Conservation (phyloP, 192 early-diverging fungal genomes). For the Allomyces arbusculus region DNA sequence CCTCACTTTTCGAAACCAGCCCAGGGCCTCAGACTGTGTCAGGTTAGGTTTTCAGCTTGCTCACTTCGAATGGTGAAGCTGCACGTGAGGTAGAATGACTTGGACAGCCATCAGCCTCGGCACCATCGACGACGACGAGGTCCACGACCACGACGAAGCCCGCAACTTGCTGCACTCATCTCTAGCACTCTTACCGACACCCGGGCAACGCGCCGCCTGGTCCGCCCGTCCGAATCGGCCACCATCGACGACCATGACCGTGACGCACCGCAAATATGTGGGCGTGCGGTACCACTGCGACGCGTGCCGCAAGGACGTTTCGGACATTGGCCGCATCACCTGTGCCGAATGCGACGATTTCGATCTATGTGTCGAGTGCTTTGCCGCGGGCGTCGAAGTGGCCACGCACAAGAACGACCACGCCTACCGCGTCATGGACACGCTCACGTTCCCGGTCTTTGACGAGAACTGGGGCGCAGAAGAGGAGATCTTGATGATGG, state of each 20-base stretch:
- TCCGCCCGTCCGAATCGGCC: no score
- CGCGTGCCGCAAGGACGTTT: conserved; percentile 71
- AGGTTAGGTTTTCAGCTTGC: no score
- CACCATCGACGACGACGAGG: no score
- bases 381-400: conserved; percentile 60
- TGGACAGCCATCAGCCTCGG: no score
- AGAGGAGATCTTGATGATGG: conserved; percentile 85
- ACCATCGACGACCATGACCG: not conserved
- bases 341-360: conserved; percentile 73
- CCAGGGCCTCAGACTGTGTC: no score
- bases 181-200: no score
- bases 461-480: conserved; percentile 83
- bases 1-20: no score
- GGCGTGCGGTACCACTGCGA: conserved; percentile 43
- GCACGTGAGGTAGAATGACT: no score
- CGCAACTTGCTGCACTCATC: no score
- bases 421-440: conserved; percentile 74
- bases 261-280: not conserved
- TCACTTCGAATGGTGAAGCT: no score
- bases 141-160: no score
- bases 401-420: conserved; percentile 66
- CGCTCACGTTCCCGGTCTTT: conserved; percentile 74
- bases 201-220: no score
- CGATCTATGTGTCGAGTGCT: conserved; percentile 88
- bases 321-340: conserved; percentile 67